phyloP scores from a whole-genome alignment of 495 filamentous ascomycete species.

The Xylaria telfairii region DNA sequence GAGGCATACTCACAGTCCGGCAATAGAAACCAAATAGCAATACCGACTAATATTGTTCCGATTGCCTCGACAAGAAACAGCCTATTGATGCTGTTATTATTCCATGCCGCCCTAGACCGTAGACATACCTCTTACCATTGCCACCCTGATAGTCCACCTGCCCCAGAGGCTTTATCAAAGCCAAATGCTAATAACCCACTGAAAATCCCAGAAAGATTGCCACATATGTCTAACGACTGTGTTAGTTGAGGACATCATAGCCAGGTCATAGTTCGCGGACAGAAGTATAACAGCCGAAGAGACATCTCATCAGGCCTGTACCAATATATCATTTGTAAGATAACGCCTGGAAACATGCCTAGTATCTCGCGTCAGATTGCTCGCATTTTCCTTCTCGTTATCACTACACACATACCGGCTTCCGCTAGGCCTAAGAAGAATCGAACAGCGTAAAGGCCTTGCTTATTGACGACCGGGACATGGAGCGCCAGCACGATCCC shows the following conservation, averaged over 20 bases:
- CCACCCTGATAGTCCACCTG: slow-evolving; percentile 49
- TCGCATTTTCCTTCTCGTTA: background rate
- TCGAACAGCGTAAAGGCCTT: slow-evolving; percentile 43
- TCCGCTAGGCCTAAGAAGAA: slow-evolving; percentile 47
- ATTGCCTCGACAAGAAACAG: slow-evolving; percentile 49
- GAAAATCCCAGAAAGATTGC: slow-evolving; percentile 44
- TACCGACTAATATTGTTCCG: slow-evolving; percentile 43
- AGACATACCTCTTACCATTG: slow-evolving; percentile 40
- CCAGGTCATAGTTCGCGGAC: slow-evolving; percentile 11
- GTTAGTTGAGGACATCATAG: background rate
- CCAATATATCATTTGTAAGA: slow-evolving; percentile 52
- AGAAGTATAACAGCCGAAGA: slow-evolving; percentile 46
- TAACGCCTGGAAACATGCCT: slow-evolving; percentile 50
- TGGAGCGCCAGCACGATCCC: slow-evolving; percentile 45
- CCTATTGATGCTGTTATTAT: slow-evolving; percentile 29
- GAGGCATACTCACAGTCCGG: slow-evolving; percentile 45
- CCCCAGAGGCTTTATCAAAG: slow-evolving; percentile 42
- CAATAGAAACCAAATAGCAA: slow-evolving; percentile 44
- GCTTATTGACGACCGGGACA: slow-evolving; percentile 44
- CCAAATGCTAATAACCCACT: slow-evolving; percentile 51
- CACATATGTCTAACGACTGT: slow-evolving; percentile 33
- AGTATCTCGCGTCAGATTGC: background rate
- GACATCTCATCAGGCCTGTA: slow-evolving; percentile 53
- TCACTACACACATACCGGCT: slow-evolving; percentile 41
- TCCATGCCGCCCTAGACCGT: background rate